phyloP scores from a whole-genome alignment of 805 yeast genomes.

The Cyberlindnera meyerae region DNA sequence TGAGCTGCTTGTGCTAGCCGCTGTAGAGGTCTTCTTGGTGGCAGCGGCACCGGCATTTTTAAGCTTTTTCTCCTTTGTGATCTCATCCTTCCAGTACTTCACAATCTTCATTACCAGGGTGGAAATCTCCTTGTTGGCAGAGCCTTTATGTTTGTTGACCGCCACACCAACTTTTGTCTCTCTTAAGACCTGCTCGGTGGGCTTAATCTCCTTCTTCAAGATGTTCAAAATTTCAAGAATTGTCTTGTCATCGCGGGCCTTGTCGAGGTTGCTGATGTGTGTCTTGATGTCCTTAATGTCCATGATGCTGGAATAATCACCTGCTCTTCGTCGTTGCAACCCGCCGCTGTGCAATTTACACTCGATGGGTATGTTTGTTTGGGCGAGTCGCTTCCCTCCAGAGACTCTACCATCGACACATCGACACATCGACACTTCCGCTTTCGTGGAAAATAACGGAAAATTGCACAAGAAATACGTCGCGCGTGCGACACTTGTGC shows the following conservation, averaged over 20 bases:
- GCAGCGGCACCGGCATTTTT: slow-evolving; percentile 4
- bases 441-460: too few species aligned
- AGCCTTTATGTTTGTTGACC: slow-evolving; percentile 80
- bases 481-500: too few species aligned
- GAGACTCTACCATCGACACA: too few species aligned
- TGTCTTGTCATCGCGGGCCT: slow-evolving; percentile 58
- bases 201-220: slow-evolving; percentile 67
- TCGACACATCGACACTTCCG: too few species aligned
- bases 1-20: slow-evolving; percentile 18
- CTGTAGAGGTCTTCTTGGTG: slow-evolving; percentile 5
- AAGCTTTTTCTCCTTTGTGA: slow-evolving; percentile 53
- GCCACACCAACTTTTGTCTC: slow-evolving; percentile 97
- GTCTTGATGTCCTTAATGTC: slow-evolving; percentile 70
- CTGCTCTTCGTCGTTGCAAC: too few species aligned
- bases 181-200: slow-evolving; percentile 80
- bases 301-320: slow-evolving; percentile 34
- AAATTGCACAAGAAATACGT: too few species aligned
- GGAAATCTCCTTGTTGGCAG: slow-evolving; percentile 59
- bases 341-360: too few species aligned
- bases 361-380: too few species aligned
- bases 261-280: slow-evolving; percentile 68
- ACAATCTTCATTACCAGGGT: slow-evolving; percentile 77
- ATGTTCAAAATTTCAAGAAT: slow-evolving; percentile 61
- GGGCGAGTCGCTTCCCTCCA: too few species aligned
- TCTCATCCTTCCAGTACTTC: slow-evolving; percentile 85